Evolutionary conservation across 2,329 filamentous ascomycete species (phyloP), one percentile per base, ranked within the genome.

Genomic region (Eurotiales sp.): DNA sequence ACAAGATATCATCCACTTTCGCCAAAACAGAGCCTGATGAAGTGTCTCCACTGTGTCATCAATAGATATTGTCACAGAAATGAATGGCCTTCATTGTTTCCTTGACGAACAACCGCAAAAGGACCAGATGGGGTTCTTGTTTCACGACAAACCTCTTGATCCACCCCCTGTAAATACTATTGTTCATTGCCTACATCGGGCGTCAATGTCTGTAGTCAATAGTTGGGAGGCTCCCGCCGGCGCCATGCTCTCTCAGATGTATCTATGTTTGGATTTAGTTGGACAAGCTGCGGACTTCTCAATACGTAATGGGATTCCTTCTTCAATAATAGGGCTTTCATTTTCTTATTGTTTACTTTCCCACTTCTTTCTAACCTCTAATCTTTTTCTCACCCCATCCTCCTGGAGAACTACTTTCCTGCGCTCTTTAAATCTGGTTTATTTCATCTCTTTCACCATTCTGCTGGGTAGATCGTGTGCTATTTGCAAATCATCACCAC

Each of bases 61-160:
- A 50, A 39, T 27, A 34, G 14, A 15, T 19, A 34, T 50, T 32
- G 30, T 43, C 11, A 29, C 17, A 30, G 23, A 8, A 50, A 52
- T 52, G 53, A 50, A 52, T 55, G 53, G 53, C 22, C 14, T 41
- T 34, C 22, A 55, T 55, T 55, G 53, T 55, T 46, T 27, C 48
- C 14, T 10, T 17, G 4, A 3, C 21, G n/a, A 32, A 45, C 5
- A 27, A 27, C 25, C 25, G 10, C 5, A 27, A 27, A 6, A 27
- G 10, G 25, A 27, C 25, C 22, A 25, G n/a, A 42, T 30, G 46
- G 27, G 10, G 46, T 23, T 30, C 14, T 21, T 46, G 53, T 55
- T 55, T 55, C 53, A 55, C 15, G 14, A n/a, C n/a, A n/a, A 55
- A 41, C 39, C 41, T 47, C 50, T 30, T 45, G 12, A 22, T 36